Conservation (phyloP, 2,329 filamentous ascomycete species). For the Hypoxylon rubiginosum region DNA sequence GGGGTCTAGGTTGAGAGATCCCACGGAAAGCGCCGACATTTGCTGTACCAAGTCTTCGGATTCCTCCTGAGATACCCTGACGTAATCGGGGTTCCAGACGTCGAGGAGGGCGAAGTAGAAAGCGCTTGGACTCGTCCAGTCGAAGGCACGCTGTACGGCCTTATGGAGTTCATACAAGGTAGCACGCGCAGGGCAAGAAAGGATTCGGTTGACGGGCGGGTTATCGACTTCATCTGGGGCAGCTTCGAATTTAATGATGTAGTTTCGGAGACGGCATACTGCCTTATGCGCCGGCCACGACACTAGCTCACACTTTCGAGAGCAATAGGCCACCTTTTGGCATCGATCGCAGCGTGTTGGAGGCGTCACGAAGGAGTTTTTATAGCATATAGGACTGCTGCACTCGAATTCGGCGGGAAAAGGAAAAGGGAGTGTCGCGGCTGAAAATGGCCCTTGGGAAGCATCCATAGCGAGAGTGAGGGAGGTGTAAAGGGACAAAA, state of each 20-base stretch:
- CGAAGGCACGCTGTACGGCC: conserved; percentile 39
- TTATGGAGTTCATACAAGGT: conserved; percentile 4
- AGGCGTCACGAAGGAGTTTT: neutral
- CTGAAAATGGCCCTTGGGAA: neutral
- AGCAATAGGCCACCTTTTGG: conserved; percentile 12
- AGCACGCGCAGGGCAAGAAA: conserved; percentile 39
- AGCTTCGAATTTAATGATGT: conserved; percentile 40
- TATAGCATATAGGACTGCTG: neutral
- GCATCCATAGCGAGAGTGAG: neutral
- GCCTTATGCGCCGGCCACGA: conserved; percentile 39
- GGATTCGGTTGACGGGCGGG: conserved; percentile 36
- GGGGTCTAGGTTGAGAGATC: no score
- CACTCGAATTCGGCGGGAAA: no score
- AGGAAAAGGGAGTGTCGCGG: no score
- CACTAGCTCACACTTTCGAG: conserved; percentile 11
- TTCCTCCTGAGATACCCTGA: neutral
- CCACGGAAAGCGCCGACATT: no score
- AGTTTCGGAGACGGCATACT: conserved; percentile 38
- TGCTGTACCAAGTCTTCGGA: no score
- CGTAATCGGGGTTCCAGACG: conserved; percentile 14
- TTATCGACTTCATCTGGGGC: conserved; percentile 31
- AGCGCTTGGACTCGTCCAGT: conserved; percentile 34
- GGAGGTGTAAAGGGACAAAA: neutral
- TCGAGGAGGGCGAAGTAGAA: conserved; percentile 40
- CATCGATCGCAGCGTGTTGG: conserved; percentile 12